These are phyloP conservation scores for Podospora bellae-mahoneyi DNA, from an alignment of 495 filamentous ascomycete species.

Conservation along the genomic window DNA sequence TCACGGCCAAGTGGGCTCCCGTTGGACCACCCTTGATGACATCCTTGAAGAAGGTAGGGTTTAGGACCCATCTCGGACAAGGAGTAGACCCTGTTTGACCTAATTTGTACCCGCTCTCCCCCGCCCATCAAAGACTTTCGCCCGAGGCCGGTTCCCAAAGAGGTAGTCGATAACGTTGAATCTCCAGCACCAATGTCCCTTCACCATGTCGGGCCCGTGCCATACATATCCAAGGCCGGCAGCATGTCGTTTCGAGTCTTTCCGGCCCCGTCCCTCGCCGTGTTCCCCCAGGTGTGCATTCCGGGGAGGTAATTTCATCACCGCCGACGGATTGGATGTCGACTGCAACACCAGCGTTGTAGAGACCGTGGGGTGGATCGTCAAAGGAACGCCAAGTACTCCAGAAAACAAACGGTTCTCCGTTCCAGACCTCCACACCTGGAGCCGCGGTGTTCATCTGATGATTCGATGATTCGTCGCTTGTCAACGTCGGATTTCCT, in stretches of 20 bases:
- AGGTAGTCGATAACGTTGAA: not conserved
- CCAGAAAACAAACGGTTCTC: constrained; percentile 9
- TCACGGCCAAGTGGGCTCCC: constrained; percentile 8
- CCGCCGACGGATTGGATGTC: not conserved
- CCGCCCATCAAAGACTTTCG: constrained; percentile 13
- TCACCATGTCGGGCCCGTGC: constrained; percentile 1
- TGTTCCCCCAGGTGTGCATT: not conserved
- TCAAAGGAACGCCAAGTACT: constrained; percentile 16
- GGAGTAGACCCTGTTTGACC: constrained; percentile 13
- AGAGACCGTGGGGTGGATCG: constrained; percentile 7
- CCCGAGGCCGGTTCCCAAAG: constrained; percentile 7
- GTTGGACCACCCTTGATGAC: constrained; percentile 2
- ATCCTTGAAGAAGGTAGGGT: constrained; percentile 4
- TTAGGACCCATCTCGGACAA: not conserved
- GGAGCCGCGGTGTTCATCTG: constrained; percentile 12
- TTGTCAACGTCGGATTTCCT: constrained; percentile 1
- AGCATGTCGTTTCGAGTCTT: not conserved
- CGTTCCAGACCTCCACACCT: constrained; percentile 6
- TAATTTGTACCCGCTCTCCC: constrained; percentile 9
- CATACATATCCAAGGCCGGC: not conserved
- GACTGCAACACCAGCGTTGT: not conserved
- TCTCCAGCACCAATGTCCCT: not conserved
- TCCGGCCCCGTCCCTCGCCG: not conserved
- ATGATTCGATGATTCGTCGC: constrained; percentile 1
- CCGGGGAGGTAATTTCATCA: not conserved